phyloP scores from a whole-genome alignment of 2,329 filamentous ascomycete genomes.

The Septoria linicola region DNA sequence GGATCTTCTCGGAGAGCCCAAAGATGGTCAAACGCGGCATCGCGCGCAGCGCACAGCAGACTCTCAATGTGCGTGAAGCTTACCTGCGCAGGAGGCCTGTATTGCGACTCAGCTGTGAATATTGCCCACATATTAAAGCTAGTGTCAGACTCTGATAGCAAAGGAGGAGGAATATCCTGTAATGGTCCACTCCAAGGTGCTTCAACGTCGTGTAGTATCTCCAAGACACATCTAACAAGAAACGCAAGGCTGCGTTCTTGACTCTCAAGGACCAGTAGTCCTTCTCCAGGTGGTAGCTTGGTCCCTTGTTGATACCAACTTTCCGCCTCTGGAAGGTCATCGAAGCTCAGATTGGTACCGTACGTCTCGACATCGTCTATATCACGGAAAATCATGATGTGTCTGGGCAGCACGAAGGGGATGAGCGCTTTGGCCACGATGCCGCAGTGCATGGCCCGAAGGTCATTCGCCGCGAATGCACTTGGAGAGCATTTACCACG shows the following conservation, averaged over 20 bases:
- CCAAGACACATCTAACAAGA: constrained; percentile 1
- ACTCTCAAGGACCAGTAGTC: constrained; percentile 14
- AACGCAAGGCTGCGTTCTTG: constrained; percentile 9
- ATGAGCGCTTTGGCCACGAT: neutral
- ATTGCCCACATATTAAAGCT: constrained; percentile 4
- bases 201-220: constrained; percentile 15
- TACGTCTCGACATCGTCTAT: constrained; percentile 1
- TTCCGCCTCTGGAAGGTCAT: constrained; percentile 12
- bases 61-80: constrained; percentile 12
- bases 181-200: neutral
- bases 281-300: constrained; percentile 12
- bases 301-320: constrained; percentile 6
- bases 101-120: constrained; percentile 10
- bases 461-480: constrained; percentile 17
- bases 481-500: constrained; percentile 6
- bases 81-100: constrained; percentile 8
- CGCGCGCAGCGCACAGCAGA: constrained; percentile 11
- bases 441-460: constrained; percentile 13
- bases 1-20: neutral
- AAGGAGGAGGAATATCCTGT: constrained; percentile 2
- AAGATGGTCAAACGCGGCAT: constrained; percentile 1
- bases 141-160: constrained; percentile 2
- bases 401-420: constrained; percentile 1
- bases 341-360: constrained; percentile 1
- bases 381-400: constrained; percentile 16